A percentile compares a stretch with the other conserved stretches of the same genome.
Conservation (phyloP, 805 yeast genomes). For the Torulaspora indica region DNA sequence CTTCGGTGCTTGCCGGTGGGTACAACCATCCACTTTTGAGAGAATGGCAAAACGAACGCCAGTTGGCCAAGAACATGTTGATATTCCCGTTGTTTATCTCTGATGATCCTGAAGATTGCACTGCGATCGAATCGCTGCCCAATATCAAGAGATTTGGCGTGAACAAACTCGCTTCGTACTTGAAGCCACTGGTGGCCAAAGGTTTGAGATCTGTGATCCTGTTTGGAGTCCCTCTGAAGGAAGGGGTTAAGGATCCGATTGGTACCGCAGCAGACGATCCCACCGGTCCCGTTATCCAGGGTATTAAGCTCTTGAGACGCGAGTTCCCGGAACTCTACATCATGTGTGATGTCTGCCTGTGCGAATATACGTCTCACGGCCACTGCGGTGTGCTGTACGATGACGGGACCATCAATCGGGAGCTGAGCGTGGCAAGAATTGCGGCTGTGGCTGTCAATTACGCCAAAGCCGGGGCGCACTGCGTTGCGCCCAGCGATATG, state of each 20-base stretch:
- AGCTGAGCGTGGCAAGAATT: constrained; percentile 67
- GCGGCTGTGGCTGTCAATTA: constrained; percentile 95
- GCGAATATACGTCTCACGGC: constrained; percentile 97
- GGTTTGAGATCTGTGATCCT: constrained; percentile 83
- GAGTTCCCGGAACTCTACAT: constrained; percentile 80
- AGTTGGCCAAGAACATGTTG: constrained; percentile 79
- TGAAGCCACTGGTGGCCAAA: constrained; percentile 62
- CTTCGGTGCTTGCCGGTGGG: constrained; percentile 87
- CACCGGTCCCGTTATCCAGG: constrained; percentile 85
- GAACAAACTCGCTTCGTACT: constrained; percentile 69
- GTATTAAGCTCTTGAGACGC: constrained; percentile 58
- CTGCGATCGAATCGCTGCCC: constrained; percentile 71
- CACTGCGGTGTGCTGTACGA: constrained; percentile 90
- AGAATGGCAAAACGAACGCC: constrained; percentile 87
- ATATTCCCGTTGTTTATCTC: constrained; percentile 87
- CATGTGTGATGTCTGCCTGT: constrained; percentile 91
- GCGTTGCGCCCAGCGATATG: constrained; percentile 97
- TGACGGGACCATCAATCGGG: constrained; percentile 80
- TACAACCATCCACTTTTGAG: constrained; percentile 86
- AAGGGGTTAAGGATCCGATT: constrained; percentile 67
- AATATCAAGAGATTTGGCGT: constrained; percentile 84
- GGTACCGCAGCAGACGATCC: constrained; percentile 96
- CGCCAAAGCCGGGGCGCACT: constrained; percentile 92
- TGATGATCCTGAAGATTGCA: constrained; percentile 76
- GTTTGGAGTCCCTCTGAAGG: constrained; percentile 84